Evolutionary conservation across 352 stramenopile genomes (phyloP), one percentile per base, ranked within the genome.

Genomic region (Phytophthora pistaciae): DNA sequence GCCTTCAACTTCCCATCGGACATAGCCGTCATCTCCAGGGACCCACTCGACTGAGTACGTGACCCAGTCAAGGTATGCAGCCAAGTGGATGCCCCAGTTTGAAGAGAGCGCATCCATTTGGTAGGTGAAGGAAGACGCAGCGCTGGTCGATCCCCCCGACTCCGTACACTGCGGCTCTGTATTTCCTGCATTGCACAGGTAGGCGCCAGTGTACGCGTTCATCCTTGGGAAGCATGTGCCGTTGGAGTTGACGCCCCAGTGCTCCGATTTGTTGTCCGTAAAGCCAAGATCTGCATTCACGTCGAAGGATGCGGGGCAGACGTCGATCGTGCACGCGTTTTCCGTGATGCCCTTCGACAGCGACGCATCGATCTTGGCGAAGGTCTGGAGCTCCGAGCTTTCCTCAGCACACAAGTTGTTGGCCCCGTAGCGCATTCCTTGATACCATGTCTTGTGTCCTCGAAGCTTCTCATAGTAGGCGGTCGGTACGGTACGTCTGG

Each of bases 41-140:
- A 66, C 55, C 67, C 67, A 74, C 13, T 74, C 55, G 16, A 70
- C 55, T 1, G 60, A 61, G 56, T 74, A 74, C 18, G 67, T 66
- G 48, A 74, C 60, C 67, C 67, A 74, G 14, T 70, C 67, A 66
- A 76, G 72, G 83, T 97, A 97, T 56, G 80, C 97, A 7, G 65
- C 80, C 4, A 90, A 40, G 49, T 89, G 90, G 7, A 99, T 69
- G 11, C 85, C 83, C 75, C 92, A 96, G 65, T 98, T 97, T 21
- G 90, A 85, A n/a, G 92, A 97, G 14, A 99, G 91, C 2, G 95
- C 95, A 77, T 99, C 96, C 64, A 97, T 95, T 71, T 76, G 69
- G 61, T 88, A 77, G 27, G 57, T 67, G 44, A 75, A 74, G 16
- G 6, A 83, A 54, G 70, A 83, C 42, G 48, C 73, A 14, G 70